Conservation (phyloP, 768 basidiomycete genomes). For the Tricholoma terreum region DNA sequence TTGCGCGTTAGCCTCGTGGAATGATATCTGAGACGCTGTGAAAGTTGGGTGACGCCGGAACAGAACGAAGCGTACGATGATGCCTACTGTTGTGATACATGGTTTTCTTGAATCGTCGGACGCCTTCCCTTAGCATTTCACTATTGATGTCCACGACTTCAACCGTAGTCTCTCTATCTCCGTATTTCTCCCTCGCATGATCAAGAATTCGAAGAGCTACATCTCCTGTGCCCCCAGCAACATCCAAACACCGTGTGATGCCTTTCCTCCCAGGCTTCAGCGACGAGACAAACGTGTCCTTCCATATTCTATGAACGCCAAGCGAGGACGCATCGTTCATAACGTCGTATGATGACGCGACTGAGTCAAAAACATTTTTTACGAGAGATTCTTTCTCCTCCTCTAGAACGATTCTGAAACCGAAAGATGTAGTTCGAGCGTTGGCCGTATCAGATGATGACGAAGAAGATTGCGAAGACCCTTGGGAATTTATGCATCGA, state of each 20-base stretch:
- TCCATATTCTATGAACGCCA: constrained; percentile 96
- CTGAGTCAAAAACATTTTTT: constrained; percentile 91
- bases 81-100: constrained; percentile 95
- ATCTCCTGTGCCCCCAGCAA: constrained; percentile 97
- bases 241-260: constrained; percentile 82
- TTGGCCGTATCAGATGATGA: constrained; percentile 12
- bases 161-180: constrained; percentile 85
- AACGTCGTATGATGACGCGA: constrained; percentile 91
- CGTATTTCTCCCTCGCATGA: constrained; percentile 82
- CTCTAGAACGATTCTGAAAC: constrained; percentile 86
- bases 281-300: constrained; percentile 79
- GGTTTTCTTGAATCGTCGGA: constrained; percentile 88
- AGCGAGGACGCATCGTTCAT: constrained; percentile 99
- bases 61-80: neutral
- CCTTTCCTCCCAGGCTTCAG: constrained; percentile 77
- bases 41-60: constrained; percentile 6
- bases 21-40: constrained; percentile 87
- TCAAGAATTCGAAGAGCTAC: constrained; percentile 94
- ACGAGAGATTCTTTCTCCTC: constrained; percentile 87
- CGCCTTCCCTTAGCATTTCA: constrained; percentile 93
- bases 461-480: constrained; percentile 1
- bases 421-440: constrained; percentile 77
- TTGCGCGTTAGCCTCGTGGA: constrained; percentile 93
- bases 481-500: constrained; percentile 21
- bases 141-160: constrained; percentile 92